Conservation (phyloP, 495 filamentous ascomycete genomes). For the Terfezia claveryi region DNA sequence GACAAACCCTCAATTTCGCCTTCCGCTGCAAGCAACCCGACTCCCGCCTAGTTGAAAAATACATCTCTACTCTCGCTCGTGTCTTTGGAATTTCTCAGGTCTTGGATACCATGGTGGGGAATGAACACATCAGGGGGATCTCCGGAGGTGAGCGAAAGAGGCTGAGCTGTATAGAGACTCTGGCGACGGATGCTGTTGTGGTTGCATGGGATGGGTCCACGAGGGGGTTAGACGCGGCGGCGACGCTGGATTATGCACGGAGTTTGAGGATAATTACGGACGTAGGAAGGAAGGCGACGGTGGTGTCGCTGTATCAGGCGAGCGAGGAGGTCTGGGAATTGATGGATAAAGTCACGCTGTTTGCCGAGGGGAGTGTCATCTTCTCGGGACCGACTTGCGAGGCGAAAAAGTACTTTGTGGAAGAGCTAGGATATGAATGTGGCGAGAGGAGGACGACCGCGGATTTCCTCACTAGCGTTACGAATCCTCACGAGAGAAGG, state of each 20-base stretch:
- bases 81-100: constrained; percentile 42
- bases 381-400: constrained; percentile 39
- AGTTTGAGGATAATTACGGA: constrained; percentile 66
- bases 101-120: constrained; percentile 36
- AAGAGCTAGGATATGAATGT: constrained; percentile 34
- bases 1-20: constrained; percentile 63
- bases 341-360: constrained; percentile 53
- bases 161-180: constrained; percentile 45
- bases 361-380: constrained; percentile 42
- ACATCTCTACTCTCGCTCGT: constrained; percentile 40
- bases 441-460: constrained; percentile 37
- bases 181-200: constrained; percentile 29
- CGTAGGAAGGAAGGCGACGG: constrained; percentile 50
- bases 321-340: constrained; percentile 64
- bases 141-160: constrained; percentile 53
- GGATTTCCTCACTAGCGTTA: constrained; percentile 47
- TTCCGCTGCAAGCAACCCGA: constrained; percentile 68
- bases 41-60: constrained; percentile 40
- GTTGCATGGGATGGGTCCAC: constrained; percentile 70
- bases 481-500: constrained; percentile 38
- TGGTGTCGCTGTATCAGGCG: constrained; percentile 67
- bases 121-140: constrained; percentile 46
- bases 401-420: constrained; percentile 41
- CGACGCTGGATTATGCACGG: constrained; percentile 54
- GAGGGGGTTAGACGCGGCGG: constrained; percentile 61